phyloP scores from a whole-genome alignment of 768 basidiomycete species.

The Boletus reticuloceps region DNA sequence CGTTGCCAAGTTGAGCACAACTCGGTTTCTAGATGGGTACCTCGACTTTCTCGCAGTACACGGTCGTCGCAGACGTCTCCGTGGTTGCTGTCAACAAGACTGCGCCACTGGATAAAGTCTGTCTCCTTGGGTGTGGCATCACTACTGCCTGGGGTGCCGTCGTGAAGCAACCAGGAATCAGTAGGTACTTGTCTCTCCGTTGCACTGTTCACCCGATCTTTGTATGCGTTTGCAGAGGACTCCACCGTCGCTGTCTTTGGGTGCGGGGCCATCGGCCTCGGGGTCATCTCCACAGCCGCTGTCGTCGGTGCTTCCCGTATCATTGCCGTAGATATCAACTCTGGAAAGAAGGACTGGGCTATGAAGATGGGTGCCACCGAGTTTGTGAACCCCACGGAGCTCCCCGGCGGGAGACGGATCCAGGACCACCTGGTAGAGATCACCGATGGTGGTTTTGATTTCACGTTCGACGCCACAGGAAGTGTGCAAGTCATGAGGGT shows the following conservation, averaged over 20 bases:
- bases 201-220: neutral
- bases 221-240: conserved; percentile 47
- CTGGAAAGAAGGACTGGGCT: conserved; percentile 83
- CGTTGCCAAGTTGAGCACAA: neutral
- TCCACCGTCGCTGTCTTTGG: conserved; percentile 95
- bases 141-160: conserved; percentile 99
- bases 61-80: conserved; percentile 95
- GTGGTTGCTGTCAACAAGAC: conserved; percentile 85
- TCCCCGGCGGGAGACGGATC: conserved; percentile 79
- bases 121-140: conserved; percentile 93
- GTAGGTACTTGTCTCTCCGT: conserved; percentile 39
- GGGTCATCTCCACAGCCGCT: conserved; percentile 79
- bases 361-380: conserved; percentile 93
- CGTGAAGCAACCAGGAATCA: conserved; percentile 83
- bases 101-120: conserved; percentile 95
- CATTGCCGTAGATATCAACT: conserved; percentile 91
- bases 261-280: conserved; percentile 94
- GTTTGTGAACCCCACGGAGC: conserved; percentile 77
- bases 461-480: conserved; percentile 96
- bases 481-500: conserved; percentile 94
- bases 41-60: conserved; percentile 99
- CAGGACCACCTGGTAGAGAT: conserved; percentile 88
- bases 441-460: conserved; percentile 96
- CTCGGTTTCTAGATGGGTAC: conserved; percentile 81
- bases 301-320: conserved; percentile 81